A percentile compares a stretch with the other conserved stretches of the same genome.
These are phyloP conservation scores for Ganoderma lucidum DNA, from an alignment of 1,284 basidiomycete species.

Conservation along the genomic window DNA sequence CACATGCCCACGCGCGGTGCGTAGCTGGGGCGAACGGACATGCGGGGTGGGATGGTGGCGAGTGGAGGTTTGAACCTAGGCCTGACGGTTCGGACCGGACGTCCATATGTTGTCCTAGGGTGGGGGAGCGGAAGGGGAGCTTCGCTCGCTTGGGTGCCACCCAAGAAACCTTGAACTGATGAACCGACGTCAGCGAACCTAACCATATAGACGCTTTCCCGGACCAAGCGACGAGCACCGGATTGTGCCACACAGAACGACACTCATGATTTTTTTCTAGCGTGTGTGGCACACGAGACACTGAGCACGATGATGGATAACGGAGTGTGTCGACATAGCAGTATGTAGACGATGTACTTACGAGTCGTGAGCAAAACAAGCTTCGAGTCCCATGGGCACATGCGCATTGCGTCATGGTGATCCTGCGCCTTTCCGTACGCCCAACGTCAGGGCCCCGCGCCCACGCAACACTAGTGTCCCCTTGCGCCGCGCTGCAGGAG, in stretches of 20 bases:
- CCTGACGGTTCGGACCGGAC: neutral
- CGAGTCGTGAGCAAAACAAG: neutral
- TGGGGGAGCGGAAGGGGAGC: neutral
- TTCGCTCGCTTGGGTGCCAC: neutral
- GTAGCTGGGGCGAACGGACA: neutral
- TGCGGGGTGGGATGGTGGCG: neutral
- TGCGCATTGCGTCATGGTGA: neutral
- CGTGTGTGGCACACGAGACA: neutral
- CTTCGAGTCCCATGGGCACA: neutral
- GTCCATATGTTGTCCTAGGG: neutral
- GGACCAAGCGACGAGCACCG: neutral
- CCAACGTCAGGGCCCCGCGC: constrained; percentile 4
- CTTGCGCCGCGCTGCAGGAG: neutral
- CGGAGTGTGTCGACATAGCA: neutral
- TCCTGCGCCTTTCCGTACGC: neutral
- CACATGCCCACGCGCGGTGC: neutral
- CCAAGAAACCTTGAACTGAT: neutral
- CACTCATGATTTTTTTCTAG: neutral
- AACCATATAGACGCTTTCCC: neutral
- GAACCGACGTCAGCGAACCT: neutral
- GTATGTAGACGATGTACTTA: neutral
- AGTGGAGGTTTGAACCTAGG: neutral
- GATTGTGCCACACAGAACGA: neutral
- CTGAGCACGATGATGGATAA: neutral
- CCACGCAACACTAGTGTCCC: neutral